Percentiles rank a stretch among this genome's conserved stretches.
Evolutionary conservation across 345 rosid genomes (phyloP).

Genomic region (Eucalyptus curtisii): DNA sequence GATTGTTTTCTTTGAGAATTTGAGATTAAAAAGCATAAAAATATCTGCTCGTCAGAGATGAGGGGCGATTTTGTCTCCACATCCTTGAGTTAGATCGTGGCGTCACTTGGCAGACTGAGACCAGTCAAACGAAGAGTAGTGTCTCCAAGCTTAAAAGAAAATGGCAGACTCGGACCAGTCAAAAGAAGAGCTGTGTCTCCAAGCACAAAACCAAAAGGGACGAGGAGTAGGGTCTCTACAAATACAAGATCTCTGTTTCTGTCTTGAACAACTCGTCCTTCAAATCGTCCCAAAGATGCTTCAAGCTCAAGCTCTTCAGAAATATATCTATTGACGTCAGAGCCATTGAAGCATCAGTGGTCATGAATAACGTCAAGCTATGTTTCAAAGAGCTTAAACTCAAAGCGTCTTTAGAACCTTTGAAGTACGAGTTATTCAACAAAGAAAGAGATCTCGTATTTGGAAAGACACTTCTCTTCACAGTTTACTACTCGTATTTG

Average conservation of each 20-base stretch:
- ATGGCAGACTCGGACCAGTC: not conserved
- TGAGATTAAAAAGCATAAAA: not conserved
- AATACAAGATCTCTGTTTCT: not conserved
- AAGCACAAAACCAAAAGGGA: not conserved
- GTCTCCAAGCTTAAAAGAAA: not conserved
- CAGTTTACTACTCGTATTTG: not conserved
- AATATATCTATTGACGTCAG: not conserved
- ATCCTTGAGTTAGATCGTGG: not conserved
- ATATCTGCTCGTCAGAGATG: not conserved
- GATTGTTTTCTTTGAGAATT: not conserved
- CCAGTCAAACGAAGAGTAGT: not conserved
- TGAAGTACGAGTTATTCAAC: not conserved
- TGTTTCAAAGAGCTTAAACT: not conserved
- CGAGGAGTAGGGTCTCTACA: not conserved
- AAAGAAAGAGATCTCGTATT: not conserved
- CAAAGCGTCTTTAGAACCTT: not conserved
- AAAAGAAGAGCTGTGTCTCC: not conserved
- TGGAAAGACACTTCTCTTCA: not conserved
- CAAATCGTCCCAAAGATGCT: not conserved
- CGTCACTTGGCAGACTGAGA: not conserved
- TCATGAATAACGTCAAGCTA: not conserved
- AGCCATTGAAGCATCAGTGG: not conserved
- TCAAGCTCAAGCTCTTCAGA: not conserved
- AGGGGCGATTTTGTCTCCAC: not conserved
- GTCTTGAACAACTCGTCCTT: not conserved